phyloP scores from a whole-genome alignment of 2,329 filamentous ascomycete species.

The Dactylonectria estremocensis region DNA sequence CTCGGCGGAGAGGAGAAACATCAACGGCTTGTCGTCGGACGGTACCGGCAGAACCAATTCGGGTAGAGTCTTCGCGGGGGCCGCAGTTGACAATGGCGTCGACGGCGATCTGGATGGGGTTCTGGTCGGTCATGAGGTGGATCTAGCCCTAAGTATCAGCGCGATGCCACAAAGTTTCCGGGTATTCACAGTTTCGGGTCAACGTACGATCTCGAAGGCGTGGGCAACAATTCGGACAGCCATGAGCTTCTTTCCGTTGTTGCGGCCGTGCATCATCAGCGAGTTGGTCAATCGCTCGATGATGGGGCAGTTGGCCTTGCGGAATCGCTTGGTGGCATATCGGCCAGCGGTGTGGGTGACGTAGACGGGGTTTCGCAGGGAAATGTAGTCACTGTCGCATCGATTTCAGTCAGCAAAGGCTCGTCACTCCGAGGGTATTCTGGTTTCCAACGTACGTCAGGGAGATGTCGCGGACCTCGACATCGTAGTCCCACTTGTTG shows the following conservation, averaged over 20 bases:
- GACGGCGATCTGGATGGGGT: conserved; percentile 99
- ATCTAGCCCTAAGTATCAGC: conserved; percentile 73
- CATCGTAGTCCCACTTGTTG: conserved; percentile 99
- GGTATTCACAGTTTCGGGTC: conserved; percentile 9
- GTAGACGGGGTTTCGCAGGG: conserved; percentile 99
- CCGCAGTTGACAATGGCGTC: conserved; percentile 99
- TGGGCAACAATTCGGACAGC: conserved; percentile 99
- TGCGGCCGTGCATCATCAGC: conserved; percentile 99
- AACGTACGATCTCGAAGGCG: conserved; percentile 98
- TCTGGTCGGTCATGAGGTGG: conserved; percentile 99
- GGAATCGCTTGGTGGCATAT: conserved; percentile 99
- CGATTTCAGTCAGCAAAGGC: conserved; percentile 53
- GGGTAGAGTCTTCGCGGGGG: conserved; percentile 99
- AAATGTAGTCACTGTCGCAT: conserved; percentile 92
- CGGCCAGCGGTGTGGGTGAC: conserved; percentile 98
- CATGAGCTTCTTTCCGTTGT: conserved; percentile 99
- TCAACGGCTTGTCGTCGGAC: conserved; percentile 99
- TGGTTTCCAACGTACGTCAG: conserved; percentile 81
- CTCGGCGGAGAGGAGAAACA: conserved; percentile 98
- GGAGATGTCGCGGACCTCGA: conserved; percentile 99
- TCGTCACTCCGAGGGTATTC: conserved; percentile 35
- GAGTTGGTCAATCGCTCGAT: conserved; percentile 99
- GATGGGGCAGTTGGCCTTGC: conserved; percentile 99
- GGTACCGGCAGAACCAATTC: conserved; percentile 99
- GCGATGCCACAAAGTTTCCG: conserved; percentile 17